phyloP scores from a whole-genome alignment of 2,329 filamentous ascomycete species.

The Trichoderma semiorbis region DNA sequence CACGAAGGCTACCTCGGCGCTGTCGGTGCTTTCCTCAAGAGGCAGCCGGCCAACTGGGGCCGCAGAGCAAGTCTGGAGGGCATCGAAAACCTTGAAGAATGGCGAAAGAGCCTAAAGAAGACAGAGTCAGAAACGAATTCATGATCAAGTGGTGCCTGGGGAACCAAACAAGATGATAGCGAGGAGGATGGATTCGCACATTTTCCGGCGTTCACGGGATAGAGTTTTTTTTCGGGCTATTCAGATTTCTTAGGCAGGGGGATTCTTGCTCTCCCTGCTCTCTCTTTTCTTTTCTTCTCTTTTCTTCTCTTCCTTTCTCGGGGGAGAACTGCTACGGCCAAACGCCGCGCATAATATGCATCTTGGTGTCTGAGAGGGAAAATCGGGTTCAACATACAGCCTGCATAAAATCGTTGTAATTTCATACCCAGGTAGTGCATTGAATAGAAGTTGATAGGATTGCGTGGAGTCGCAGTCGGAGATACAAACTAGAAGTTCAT shows the following conservation, averaged over 20 bases:
- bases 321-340: neutral
- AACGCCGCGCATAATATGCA: neutral
- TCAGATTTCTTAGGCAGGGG: neutral
- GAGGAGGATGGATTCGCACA: neutral
- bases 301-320: neutral
- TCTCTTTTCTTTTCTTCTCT: neutral
- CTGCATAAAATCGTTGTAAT: neutral
- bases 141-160: neutral
- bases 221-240: neutral
- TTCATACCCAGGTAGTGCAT: neutral
- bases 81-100: conserved; percentile 32
- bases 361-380: neutral
- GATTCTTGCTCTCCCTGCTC: neutral
- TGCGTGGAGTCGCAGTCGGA: neutral
- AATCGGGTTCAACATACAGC: neutral
- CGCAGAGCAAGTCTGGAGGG: conserved; percentile 72
- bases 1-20: conserved; percentile 95
- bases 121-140: conserved; percentile 10
- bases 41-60: conserved; percentile 89
- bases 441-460: neutral
- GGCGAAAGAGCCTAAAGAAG: conserved; percentile 24
- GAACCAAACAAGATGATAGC: neutral
- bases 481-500: neutral
- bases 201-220: neutral
- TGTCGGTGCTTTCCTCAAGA: conserved; percentile 89